These are phyloP conservation scores for Neurospora crassa DNA, from an alignment of 2,329 filamentous ascomycete genomes.

Conservation along the genomic window DNA sequence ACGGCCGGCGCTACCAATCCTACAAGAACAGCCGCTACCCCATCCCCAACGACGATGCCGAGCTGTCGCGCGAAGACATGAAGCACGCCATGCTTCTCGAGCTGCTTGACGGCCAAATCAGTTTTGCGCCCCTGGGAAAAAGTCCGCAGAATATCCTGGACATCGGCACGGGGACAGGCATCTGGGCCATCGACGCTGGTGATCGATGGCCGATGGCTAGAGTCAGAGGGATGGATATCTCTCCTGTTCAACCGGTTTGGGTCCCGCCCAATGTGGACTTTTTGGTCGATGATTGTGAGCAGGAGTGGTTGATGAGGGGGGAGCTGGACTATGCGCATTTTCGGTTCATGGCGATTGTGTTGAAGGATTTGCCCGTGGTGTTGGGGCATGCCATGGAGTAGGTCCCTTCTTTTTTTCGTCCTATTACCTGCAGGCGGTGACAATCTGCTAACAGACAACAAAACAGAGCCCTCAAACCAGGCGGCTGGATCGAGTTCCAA, in stretches of 20 bases:
- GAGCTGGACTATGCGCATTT: slow-evolving; percentile 23
- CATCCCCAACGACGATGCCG: slow-evolving; percentile 32
- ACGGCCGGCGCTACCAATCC: slow-evolving; percentile 20
- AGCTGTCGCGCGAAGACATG: slow-evolving; percentile 35
- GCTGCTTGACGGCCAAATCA: slow-evolving; percentile 22
- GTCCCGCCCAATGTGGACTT: slow-evolving; percentile 31
- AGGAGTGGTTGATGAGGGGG: slow-evolving; percentile 20
- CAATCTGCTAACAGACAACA: background rate
- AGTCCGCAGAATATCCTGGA: slow-evolving; percentile 28
- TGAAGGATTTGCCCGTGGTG: slow-evolving; percentile 40
- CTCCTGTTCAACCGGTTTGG: slow-evolving; percentile 30
- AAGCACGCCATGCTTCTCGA: slow-evolving; percentile 29
- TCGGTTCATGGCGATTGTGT: slow-evolving; percentile 24
- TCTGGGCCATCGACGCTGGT: slow-evolving; percentile 21
- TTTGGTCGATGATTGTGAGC: slow-evolving; percentile 27
- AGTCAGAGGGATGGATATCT: slow-evolving; percentile 30
- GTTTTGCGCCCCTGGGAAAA: slow-evolving; percentile 30
- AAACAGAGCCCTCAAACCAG: slow-evolving; percentile 17
- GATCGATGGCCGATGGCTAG: slow-evolving; percentile 29
- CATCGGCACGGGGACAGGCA: slow-evolving; percentile 29
- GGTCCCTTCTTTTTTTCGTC: slow-evolving; percentile 4
- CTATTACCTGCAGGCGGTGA: background rate
- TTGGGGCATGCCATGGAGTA: slow-evolving; percentile 30
- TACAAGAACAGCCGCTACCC: slow-evolving; percentile 22
- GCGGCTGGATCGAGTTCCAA: slow-evolving; percentile 23